These are phyloP conservation scores for Bondarzewia mesenterica DNA, from an alignment of 1,284 basidiomycete genomes.

Conservation along the genomic window DNA sequence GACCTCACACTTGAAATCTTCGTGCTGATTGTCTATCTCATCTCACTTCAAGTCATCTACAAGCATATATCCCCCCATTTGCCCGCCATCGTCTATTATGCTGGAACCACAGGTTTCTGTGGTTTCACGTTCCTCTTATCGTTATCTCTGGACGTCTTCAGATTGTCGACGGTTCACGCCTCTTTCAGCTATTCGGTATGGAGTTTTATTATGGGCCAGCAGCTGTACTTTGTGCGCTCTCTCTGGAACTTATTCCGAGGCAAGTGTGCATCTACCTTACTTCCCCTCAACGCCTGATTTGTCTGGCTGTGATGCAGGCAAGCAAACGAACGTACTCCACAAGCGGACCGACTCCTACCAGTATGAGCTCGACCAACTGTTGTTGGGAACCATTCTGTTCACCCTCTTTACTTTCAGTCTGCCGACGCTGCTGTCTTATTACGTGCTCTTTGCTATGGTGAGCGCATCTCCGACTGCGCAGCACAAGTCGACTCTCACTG, in stretches of 20 bases:
- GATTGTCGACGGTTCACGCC: slow-evolving; percentile 68
- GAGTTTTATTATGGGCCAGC: slow-evolving; percentile 55
- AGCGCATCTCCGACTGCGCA: slow-evolving; percentile 19
- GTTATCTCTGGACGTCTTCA: slow-evolving; percentile 58
- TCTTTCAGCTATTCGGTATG: slow-evolving; percentile 66
- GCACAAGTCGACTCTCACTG: not conserved
- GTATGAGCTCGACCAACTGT: slow-evolving; percentile 90
- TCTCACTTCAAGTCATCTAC: slow-evolving; percentile 26
- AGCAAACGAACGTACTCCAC: slow-evolving; percentile 78
- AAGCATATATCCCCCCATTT: slow-evolving; percentile 31
- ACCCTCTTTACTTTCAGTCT: slow-evolving; percentile 87
- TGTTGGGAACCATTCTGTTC: slow-evolving; percentile 93
- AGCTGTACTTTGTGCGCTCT: slow-evolving; percentile 54
- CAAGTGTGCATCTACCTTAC: slow-evolving; percentile 23
- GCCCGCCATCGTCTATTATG: slow-evolving; percentile 36
- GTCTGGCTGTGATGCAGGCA: too few species aligned
- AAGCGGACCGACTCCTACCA: slow-evolving; percentile 82
- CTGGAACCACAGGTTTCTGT: slow-evolving; percentile 48
- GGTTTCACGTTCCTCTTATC: slow-evolving; percentile 71
- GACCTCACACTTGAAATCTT: not conserved
- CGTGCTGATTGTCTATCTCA: slow-evolving; percentile 5
- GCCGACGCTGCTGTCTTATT: slow-evolving; percentile 86
- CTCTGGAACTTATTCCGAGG: slow-evolving; percentile 95
- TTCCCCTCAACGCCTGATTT: too few species aligned
- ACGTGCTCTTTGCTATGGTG: slow-evolving; percentile 73